These are phyloP conservation scores for Tetrahymena elliotti DNA, from an alignment of 73 alveolate genomes.

Conservation along the genomic window DNA sequence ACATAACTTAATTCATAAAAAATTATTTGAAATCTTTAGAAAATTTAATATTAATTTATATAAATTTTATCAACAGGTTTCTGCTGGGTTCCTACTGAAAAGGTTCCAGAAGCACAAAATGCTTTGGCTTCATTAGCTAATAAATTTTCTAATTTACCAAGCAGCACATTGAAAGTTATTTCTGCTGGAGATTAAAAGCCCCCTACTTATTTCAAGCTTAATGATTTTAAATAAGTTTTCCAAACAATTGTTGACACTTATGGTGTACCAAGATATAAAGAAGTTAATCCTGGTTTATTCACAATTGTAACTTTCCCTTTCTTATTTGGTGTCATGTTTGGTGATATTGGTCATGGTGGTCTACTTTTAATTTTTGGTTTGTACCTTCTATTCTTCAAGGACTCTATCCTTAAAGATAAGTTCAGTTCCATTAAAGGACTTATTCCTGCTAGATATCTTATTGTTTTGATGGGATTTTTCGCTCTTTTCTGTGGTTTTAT, in stretches of 20 bases:
- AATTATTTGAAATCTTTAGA: no score
- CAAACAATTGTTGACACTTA: conserved; percentile 86
- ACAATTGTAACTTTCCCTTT: conserved; percentile 87
- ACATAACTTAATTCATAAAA: no score
- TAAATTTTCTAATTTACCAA: neutral
- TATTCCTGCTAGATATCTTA: conserved; percentile 55
- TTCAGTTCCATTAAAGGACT: conserved; percentile 9
- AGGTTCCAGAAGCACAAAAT: neutral
- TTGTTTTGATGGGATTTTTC: conserved; percentile 73
- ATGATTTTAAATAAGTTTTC: conserved; percentile 77
- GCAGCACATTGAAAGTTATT: neutral
- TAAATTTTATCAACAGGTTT: neutral
- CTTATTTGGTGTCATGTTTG: conserved; percentile 92
- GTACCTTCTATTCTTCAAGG: conserved; percentile 33
- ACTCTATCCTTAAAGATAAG: conserved; percentile 5
- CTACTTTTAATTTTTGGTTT: conserved; percentile 34
- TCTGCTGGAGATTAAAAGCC: conserved; percentile 21
- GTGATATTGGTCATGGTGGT: conserved; percentile 79
- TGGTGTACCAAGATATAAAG: conserved; percentile 90
- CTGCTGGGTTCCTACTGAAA: neutral
- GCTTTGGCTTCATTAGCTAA: neutral
- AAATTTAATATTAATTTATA: no score
- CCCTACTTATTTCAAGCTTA: conserved; percentile 78
- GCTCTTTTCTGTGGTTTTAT: conserved; percentile 75
- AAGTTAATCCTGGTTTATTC: conserved; percentile 86